phyloP scores from a whole-genome alignment of 176 grass and related monocot species.

The Poa pratensis region DNA sequence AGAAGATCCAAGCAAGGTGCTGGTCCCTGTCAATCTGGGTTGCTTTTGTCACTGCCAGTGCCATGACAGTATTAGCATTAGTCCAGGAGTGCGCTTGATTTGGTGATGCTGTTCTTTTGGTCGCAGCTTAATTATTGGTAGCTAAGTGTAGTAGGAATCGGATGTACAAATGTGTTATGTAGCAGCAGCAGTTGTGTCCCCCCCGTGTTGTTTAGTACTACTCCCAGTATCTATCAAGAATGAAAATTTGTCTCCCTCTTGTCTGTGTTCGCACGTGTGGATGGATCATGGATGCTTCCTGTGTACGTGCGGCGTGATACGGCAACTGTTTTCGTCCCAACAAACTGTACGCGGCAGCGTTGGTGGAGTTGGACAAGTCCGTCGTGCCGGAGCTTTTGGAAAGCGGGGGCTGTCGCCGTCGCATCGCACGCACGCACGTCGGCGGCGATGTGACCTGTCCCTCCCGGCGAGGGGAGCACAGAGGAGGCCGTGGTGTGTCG shows the following conservation, averaged over 20 bases:
- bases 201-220: neutral
- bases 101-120: constrained; percentile 37
- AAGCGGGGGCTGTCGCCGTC: constrained; percentile 45
- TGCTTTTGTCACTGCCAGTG: constrained; percentile 38
- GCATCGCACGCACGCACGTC: constrained; percentile 12
- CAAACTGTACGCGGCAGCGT: neutral
- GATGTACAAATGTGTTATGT: constrained; percentile 7
- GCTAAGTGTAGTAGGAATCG: constrained; percentile 4
- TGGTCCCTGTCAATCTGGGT: constrained; percentile 1
- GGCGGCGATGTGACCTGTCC: constrained; percentile 34
- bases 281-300: neutral
- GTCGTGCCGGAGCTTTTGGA: neutral
- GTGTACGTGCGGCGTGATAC: neutral
- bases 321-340: neutral
- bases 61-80: constrained; percentile 3
- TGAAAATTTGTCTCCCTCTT: neutral
- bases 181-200: neutral
- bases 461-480: neutral
- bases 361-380: neutral
- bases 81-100: neutral
- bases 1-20: neutral
- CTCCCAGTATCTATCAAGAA: neutral
- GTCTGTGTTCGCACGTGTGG: neutral
- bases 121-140: constrained; percentile 7
- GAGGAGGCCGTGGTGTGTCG: constrained; percentile 56